These are phyloP conservation scores for Alternaria infectoria DNA, from an alignment of 2,329 filamentous ascomycete species.

Conservation along the genomic window DNA sequence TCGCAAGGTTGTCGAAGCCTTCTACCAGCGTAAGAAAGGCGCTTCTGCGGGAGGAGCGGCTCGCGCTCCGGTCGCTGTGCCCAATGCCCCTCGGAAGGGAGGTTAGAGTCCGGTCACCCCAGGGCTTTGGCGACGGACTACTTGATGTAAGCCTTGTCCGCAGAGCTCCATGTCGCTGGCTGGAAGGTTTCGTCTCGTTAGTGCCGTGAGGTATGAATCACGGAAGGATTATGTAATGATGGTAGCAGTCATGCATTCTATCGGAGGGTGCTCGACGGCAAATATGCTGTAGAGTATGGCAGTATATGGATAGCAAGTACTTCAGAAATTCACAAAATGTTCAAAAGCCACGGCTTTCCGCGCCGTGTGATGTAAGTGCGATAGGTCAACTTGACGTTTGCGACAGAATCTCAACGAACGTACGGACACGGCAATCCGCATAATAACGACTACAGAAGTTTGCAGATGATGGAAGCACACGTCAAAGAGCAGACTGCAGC, in stretches of 20 bases:
- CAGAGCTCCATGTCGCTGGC: background rate
- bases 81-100: conserved; percentile 40
- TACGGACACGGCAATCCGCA: rapidly evolving
- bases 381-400: background rate
- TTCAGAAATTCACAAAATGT: background rate
- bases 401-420: background rate
- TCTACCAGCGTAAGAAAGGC: conserved; percentile 51
- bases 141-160: background rate
- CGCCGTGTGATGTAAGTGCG: background rate
- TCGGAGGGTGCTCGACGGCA: background rate
- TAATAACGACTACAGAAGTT: background rate
- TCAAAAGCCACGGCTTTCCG: background rate
- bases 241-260: background rate
- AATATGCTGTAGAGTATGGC: background rate
- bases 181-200: background rate
- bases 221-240: background rate
- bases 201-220: rapidly evolving
- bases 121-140: background rate
- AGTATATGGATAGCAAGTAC: conserved; percentile 18
- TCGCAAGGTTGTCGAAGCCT: conserved; percentile 55
- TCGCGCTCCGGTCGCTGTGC: conserved; percentile 38
- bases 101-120: conserved; percentile 11
- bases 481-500: background rate
- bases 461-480: background rate
- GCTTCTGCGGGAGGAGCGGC: conserved; percentile 20